These are phyloP conservation scores for Apiotrichum domesticum DNA, from an alignment of 1,284 basidiomycete species.

Conservation along the genomic window DNA sequence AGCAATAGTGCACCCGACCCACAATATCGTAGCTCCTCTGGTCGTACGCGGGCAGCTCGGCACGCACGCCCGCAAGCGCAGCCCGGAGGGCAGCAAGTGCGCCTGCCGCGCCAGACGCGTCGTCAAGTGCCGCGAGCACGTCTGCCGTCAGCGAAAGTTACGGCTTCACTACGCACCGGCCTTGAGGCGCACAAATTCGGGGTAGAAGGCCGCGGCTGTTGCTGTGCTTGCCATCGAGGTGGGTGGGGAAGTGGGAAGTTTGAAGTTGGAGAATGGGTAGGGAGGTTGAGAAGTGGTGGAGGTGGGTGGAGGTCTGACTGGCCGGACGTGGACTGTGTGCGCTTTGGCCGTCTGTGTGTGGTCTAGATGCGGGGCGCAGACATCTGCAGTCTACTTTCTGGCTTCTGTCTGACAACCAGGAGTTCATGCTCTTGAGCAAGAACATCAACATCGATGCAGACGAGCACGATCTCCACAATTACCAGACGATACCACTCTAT, in stretches of 20 bases:
- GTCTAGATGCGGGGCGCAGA: no score
- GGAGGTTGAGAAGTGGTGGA: no score
- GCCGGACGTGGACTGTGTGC: no score
- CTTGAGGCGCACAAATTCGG: constrained; percentile 19
- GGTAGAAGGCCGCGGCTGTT: constrained; percentile 22
- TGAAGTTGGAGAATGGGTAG: no score
- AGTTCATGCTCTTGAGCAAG: no score
- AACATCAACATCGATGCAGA: no score
- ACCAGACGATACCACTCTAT: no score
- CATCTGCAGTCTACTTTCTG: no score
- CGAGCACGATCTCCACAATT: no score
- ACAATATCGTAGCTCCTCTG: constrained; percentile 65
- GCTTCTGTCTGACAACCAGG: no score
- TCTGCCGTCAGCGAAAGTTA: not conserved
- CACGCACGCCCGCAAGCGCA: constrained; percentile 56
- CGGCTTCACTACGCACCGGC: not conserved
- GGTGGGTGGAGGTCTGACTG: no score
- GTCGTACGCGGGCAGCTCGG: constrained; percentile 63
- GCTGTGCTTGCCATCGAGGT: constrained; percentile 16
- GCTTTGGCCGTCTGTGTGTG: no score
- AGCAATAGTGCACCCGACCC: constrained; percentile 29
- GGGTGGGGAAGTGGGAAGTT: not conserved
- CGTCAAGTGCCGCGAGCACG: not conserved
- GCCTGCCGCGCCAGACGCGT: not conserved
- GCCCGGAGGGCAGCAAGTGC: constrained; percentile 13